Percentiles rank a stretch among this genome's conserved stretches.
These are phyloP conservation scores for Apiospora sp. DNA, from an alignment of 2,329 filamentous ascomycete species.

Conservation along the genomic window DNA sequence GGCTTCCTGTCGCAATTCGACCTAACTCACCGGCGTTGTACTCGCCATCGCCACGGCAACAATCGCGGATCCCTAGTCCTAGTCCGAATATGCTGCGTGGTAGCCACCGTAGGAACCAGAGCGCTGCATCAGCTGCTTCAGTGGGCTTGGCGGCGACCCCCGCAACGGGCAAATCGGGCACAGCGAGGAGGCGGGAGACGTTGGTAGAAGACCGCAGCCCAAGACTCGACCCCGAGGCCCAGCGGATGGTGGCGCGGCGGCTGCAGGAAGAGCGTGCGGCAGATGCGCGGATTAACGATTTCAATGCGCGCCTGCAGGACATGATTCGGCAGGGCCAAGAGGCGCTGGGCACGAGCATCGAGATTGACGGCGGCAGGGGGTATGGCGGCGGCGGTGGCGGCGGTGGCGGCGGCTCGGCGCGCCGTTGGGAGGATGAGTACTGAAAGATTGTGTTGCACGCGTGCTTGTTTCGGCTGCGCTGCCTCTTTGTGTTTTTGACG, in stretches of 20 bases:
- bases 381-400: conserved; percentile 24
- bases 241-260: conserved; percentile 75
- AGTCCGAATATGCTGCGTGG: conserved; percentile 35
- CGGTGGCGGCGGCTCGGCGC: conserved; percentile 32
- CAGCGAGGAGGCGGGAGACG: conserved; percentile 27
- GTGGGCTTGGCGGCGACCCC: conserved; percentile 36
- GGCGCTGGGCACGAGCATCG: conserved; percentile 78
- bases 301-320: conserved; percentile 80
- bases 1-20: conserved; percentile 50
- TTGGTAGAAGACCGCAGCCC: conserved; percentile 49
- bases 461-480: not conserved
- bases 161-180: conserved; percentile 31
- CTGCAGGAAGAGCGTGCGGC: conserved; percentile 78
- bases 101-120: conserved; percentile 55
- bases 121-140: conserved; percentile 52
- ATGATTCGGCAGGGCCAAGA: conserved; percentile 92
- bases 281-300: conserved; percentile 79
- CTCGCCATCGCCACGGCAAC: conserved; percentile 33
- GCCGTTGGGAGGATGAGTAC: conserved; percentile 51
- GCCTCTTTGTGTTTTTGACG: not conserved
- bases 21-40: conserved; percentile 37
- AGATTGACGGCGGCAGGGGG: conserved; percentile 59
- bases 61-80: conserved; percentile 41
- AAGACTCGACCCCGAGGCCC: conserved; percentile 70
- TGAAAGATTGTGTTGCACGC: not conserved